A percentile compares a stretch with the other conserved stretches of the same genome.
Conservation (phyloP, 225 moss, liverwort and hornwort species). For the Pleurozium schreberi region DNA sequence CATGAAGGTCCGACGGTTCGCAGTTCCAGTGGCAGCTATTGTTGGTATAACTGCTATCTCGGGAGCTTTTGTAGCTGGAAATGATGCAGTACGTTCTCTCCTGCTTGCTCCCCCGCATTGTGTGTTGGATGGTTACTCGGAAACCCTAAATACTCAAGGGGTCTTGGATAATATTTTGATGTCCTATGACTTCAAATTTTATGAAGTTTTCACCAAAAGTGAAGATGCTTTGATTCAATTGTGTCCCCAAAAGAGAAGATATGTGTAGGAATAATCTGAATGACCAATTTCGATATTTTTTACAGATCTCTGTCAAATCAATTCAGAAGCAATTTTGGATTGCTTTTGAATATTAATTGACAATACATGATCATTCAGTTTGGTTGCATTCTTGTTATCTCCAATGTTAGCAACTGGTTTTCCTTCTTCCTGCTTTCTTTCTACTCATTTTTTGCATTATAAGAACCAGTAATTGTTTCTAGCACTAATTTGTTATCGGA, state of each 20-base stretch:
- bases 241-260: background rate
- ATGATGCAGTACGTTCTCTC: slow-evolving; percentile 70
- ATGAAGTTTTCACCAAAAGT: background rate
- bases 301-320: background rate
- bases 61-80: slow-evolving; percentile 98
- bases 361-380: background rate
- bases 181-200: background rate
- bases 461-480: background rate
- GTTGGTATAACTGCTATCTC: slow-evolving; percentile 89
- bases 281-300: background rate
- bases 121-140: background rate
- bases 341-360: background rate
- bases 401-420: background rate
- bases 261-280: background rate
- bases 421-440: background rate
- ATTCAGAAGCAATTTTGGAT: background rate
- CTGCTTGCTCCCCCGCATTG: background rate
- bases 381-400: background rate
- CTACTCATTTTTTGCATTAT: background rate
- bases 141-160: background rate
- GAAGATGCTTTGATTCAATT: background rate
- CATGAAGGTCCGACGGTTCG: slow-evolving; percentile 55
- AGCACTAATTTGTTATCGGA: background rate
- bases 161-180: background rate
- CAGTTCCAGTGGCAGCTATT: slow-evolving; percentile 85